Evolutionary conservation across 352 stramenopile species (phyloP), one percentile per base, ranked within the genome.

Genomic region (Phytophthora podocarpi): DNA sequence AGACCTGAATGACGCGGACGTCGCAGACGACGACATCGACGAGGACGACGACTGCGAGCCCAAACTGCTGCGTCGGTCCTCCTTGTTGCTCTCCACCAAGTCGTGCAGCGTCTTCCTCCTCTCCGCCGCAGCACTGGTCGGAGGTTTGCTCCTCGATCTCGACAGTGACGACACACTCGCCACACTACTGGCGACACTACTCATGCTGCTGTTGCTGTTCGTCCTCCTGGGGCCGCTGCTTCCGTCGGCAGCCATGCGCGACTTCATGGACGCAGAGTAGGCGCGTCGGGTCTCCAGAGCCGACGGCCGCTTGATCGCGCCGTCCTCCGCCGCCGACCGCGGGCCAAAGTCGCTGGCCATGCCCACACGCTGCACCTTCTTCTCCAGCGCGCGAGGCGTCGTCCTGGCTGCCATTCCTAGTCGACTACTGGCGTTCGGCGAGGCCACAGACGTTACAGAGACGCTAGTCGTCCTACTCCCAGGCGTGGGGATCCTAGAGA

Each of bases 11-110:
- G 69, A 76, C 54, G 62, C 48, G 12, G 70, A 72, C 30, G 72
- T 74, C n/a, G 75, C 59, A 1, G 69, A 70, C 9, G 76, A 80
- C 16, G 72, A 76, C 16, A 76, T 69, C 2, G 77, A 84, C 42
- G 77, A 85, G 18, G 43, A 72, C 28, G 75, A 85, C 30, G 77
- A 87, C 60, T 80, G 72, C 10, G 77, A 86, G 21, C 65, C 68
- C 7, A 87, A 58, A 54, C 74, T 87, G 42, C 60, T 81, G 35
- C 77, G 77, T 26, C 76, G 60, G 8, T 72, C 53, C 23, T 80
- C 71, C 39, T 72, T 70, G 32, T 78, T 75, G 34, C 53, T 70
- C 31, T 73, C 74, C 16, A 80, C 61, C 27, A 80, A 55, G 23
- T 82, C 76, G 20, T 78, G 69, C 26, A 81, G 52, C 35, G 65